phyloP scores from a whole-genome alignment of 768 basidiomycete genomes.

The Phaffia australis region DNA sequence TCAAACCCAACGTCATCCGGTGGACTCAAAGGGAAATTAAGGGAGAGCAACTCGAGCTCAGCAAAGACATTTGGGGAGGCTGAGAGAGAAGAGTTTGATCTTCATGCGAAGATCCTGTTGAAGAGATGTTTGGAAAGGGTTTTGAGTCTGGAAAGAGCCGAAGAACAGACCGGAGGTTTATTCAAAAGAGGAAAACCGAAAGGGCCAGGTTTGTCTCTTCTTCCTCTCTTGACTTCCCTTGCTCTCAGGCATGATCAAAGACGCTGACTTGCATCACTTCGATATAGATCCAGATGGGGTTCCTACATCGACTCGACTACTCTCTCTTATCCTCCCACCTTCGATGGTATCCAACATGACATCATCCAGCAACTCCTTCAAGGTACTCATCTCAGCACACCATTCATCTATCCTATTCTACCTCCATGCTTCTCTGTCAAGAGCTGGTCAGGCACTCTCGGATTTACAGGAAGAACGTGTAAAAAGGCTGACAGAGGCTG shows the following conservation, averaged over 20 bases:
- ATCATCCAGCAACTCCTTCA: constrained; percentile 51
- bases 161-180: constrained; percentile 50
- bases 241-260: background rate
- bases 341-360: constrained; percentile 62
- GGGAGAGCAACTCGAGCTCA: constrained; percentile 26
- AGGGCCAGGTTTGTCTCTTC: constrained; percentile 1
- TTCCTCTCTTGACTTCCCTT: too few species aligned
- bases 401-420: constrained; percentile 88
- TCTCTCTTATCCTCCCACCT: constrained; percentile 45
- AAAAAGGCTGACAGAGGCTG: constrained; percentile 63
- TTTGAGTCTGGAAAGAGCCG: constrained; percentile 62
- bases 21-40: constrained; percentile 16
- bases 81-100: constrained; percentile 91
- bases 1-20: constrained; percentile 27
- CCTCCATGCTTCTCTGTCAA: constrained; percentile 66
- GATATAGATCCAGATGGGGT: constrained; percentile 18
- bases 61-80: constrained; percentile 55
- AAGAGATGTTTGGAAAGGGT: constrained; percentile 76
- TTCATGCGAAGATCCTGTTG: constrained; percentile 76
- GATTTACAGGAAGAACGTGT: constrained; percentile 91
- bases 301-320: constrained; percentile 25
- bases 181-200: background rate
- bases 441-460: constrained; percentile 65
- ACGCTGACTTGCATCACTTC: background rate
- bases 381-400: constrained; percentile 61